These are phyloP conservation scores for Malassezia caprae DNA, from an alignment of 1,284 basidiomycete genomes.

Conservation along the genomic window DNA sequence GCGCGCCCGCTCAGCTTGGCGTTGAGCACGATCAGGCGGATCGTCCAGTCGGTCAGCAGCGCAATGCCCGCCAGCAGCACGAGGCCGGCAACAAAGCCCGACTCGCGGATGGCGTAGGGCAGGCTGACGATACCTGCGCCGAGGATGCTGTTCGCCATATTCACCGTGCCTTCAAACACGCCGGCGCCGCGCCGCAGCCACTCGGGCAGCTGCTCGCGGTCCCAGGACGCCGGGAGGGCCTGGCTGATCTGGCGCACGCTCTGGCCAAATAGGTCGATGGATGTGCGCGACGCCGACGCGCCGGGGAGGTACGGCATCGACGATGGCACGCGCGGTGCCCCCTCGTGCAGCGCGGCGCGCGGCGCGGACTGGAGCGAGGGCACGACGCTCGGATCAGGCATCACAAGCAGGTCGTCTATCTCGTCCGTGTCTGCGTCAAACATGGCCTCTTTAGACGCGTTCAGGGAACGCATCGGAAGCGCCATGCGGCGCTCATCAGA, in stretches of 20 bases:
- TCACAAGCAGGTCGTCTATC: conserved; percentile 13
- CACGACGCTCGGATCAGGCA: conserved; percentile 11
- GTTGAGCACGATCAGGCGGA: conserved; percentile 78
- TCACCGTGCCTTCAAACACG: conserved; percentile 71
- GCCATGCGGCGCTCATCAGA: conserved; percentile 1
- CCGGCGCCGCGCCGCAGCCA: conserved; percentile 58
- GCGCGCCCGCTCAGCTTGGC: conserved; percentile 85
- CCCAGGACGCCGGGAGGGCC: conserved; percentile 26
- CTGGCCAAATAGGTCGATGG: conserved; percentile 28
- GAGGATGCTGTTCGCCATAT: conserved; percentile 93
- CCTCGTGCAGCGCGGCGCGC: conserved; percentile 7
- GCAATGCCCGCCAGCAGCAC: conserved; percentile 70
- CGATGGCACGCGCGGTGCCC: background rate
- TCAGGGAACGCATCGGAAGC: conserved; percentile 30
- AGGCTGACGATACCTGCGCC: conserved; percentile 67
- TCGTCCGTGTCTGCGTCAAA: conserved; percentile 48
- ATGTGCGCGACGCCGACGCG: conserved; percentile 20
- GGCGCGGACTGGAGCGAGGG: conserved; percentile 18
- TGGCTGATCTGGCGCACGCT: conserved; percentile 29
- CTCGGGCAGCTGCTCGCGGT: conserved; percentile 49
- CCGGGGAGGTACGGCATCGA: background rate
- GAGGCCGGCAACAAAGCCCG: conserved; percentile 80
- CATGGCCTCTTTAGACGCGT: conserved; percentile 44
- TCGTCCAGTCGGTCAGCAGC: conserved; percentile 90
- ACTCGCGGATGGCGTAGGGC: conserved; percentile 82